Base-by-base conservation (phyloP, 305 asterid genomes). In the Solanum hybrid region DNA sequence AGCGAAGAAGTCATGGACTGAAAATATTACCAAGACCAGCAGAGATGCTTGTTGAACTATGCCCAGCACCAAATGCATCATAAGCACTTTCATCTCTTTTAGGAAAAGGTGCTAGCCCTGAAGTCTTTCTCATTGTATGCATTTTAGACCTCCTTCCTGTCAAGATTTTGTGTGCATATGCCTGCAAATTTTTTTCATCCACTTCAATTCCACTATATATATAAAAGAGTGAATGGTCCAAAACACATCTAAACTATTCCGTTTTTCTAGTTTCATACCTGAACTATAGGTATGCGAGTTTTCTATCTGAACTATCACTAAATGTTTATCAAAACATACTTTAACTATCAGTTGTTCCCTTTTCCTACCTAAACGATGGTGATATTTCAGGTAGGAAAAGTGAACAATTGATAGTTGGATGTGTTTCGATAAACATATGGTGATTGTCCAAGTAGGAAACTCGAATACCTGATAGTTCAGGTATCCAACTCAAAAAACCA, bases 1-100 rank as follows among this genome's bases (percentile, higher is more conserved):
- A 11, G 10, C 19, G 4, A 11, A 26, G 34, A 71, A 71, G 34
- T 12, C 34, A 10, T 5, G 42, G 51, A 32, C 2, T 22, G 34
- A 19, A 60, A 22, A 32, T 60, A 85, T 60, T 92, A 95, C 98
- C 98, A 81, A 95, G 93, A 80, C 98, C 98, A 87, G 98, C 96
- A 88, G 98, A 95, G 15, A 95, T 95, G 92, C 98, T 95, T 1
- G 97, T 95, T 29, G 96, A 95, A 91, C 98, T 95, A 85, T 95
- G 98, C 42, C 98, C 98, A 26, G 92, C 95, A 69, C 97, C 98
- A 40, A 95, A 95, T 64, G 96, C 92, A 95, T 95, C 98, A 89
- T 94, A 94, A 6, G 88, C 90, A 87, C 98, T 95, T 91, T 95
- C 98, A 34, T 94, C 96, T 87, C 98, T 92, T 79, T 94, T 95